Base-by-base conservation (phyloP, 1,284 basidiomycete genomes). In the Rhodotorula sp. region DNA sequence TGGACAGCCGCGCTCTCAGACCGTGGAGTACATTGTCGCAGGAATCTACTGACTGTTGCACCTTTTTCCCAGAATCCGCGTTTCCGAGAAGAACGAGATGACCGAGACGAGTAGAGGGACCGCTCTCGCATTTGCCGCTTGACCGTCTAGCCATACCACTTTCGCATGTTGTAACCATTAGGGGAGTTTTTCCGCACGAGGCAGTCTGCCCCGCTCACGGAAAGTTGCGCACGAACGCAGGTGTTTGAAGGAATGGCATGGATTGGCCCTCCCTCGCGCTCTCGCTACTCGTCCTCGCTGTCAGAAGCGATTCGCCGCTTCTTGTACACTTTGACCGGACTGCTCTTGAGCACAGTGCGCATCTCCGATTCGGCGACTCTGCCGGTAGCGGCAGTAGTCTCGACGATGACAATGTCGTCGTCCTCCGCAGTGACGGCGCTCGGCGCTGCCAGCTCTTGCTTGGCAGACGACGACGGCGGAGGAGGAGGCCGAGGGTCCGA, bases 61-160 rank as follows among this genome's bases (percentile, higher is more conserved):
- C 16, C 19, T 56, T 87, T 90, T 90, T 69, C 38, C 26, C 83
- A 82, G 75, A 81, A 81, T 62, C 80, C 80, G 2, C 73, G 80
- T 26, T 81, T 81, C 66, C 78, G 80, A 54, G 78, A 60, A 60
- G 58, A 60, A 60, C 23, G 45, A 6, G 62, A 78, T 61, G 77
- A 80, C 54, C 75, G 78, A 23, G 80, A 80, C 59, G 79, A 79
- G 34, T 80, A 64, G 55, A 8, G 2, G 54, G n/a, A 55, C 28
- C 16, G 23, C 18, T 14, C 50, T n/a, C 1, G 14, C 14, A 26
- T 52, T 14, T 43, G 38, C 26, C n/a, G 34, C 43, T 23, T n/a
- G 16, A 57, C 14, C 43, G 56, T 14, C 28, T 23, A 5, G 12
- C 8, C 52, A 34, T 48, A 16, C 5, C 7, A 43, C 45, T 21